Evolutionary conservation across 2,329 filamentous ascomycete species (phyloP).

Genomic region (Huntiella savannae): DNA sequence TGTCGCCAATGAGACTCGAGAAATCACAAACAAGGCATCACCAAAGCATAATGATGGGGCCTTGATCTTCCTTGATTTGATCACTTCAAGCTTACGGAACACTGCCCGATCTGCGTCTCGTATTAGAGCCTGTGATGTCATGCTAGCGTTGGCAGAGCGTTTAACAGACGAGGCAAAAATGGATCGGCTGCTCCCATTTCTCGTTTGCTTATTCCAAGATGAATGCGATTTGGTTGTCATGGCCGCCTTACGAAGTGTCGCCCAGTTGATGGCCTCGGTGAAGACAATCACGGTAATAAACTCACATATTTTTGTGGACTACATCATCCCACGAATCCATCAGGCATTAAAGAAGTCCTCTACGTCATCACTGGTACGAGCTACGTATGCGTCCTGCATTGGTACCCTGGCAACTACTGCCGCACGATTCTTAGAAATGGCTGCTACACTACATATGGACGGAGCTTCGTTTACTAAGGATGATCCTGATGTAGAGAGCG

Average conservation of each 20-base stretch:
- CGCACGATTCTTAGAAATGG: slow-evolving; percentile 71
- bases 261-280: slow-evolving; percentile 73
- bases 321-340: slow-evolving; percentile 46
- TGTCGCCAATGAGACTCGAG: slow-evolving; percentile 67
- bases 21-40: slow-evolving; percentile 39
- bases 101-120: slow-evolving; percentile 77
- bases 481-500: slow-evolving; percentile 63
- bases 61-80: slow-evolving; percentile 72
- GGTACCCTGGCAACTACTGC: slow-evolving; percentile 77
- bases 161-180: slow-evolving; percentile 90
- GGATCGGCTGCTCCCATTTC: slow-evolving; percentile 77
- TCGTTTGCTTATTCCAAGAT: slow-evolving; percentile 68
- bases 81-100: slow-evolving; percentile 75
- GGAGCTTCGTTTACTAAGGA: slow-evolving; percentile 52
- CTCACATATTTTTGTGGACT: slow-evolving; percentile 49
- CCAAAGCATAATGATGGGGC: slow-evolving; percentile 68
- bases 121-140: slow-evolving; percentile 72
- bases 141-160: slow-evolving; percentile 78
- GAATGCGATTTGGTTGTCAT: slow-evolving; percentile 69
- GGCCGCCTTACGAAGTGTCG: slow-evolving; percentile 67
- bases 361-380: slow-evolving; percentile 54
- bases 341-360: slow-evolving; percentile 17
- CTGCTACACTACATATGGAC: slow-evolving; percentile 69
- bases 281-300: slow-evolving; percentile 68
- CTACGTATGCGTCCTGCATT: slow-evolving; percentile 83